Evolutionary conservation across 305 asterid species (phyloP).

Genomic region (Vinca major): DNA sequence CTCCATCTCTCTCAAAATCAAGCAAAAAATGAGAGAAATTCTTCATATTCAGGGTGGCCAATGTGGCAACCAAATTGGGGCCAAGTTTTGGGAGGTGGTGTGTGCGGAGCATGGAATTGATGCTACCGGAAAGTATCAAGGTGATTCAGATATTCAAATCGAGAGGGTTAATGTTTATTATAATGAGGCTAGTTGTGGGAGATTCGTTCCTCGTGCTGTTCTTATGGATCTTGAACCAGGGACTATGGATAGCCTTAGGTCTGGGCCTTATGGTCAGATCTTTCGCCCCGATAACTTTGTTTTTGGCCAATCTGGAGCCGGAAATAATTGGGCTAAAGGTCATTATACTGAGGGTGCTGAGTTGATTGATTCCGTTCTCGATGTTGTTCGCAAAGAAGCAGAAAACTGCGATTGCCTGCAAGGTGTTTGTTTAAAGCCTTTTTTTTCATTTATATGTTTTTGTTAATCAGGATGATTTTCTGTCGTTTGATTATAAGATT

Average conservation of each 20-base stretch:
- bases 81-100: constrained; percentile 74
- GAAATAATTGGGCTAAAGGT: constrained; percentile 66
- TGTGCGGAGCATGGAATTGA: constrained; percentile 75
- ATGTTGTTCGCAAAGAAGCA: constrained; percentile 66
- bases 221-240: constrained; percentile 79
- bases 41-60: constrained; percentile 77
- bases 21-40: constrained; percentile 49
- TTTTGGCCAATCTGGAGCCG: constrained; percentile 64
- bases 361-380: constrained; percentile 66
- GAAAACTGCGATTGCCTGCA: constrained; percentile 69
- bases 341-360: constrained; percentile 68
- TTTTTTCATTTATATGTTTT: too few species aligned
- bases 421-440: constrained; percentile 25
- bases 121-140: constrained; percentile 51
- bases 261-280: constrained; percentile 59
- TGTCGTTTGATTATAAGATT: background rate
- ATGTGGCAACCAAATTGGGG: constrained; percentile 70
- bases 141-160: constrained; percentile 53
- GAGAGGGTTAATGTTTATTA: constrained; percentile 67
- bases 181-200: constrained; percentile 57
- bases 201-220: constrained; percentile 67
- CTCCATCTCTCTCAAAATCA: background rate
- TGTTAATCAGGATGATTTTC: too few species aligned
- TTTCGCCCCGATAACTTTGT: constrained; percentile 65
- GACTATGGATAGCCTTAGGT: constrained; percentile 61